Evolutionary conservation across 2,329 filamentous ascomycete species (phyloP), one percentile per base, ranked within the genome.

Genomic region (Diaporthe sp.): DNA sequence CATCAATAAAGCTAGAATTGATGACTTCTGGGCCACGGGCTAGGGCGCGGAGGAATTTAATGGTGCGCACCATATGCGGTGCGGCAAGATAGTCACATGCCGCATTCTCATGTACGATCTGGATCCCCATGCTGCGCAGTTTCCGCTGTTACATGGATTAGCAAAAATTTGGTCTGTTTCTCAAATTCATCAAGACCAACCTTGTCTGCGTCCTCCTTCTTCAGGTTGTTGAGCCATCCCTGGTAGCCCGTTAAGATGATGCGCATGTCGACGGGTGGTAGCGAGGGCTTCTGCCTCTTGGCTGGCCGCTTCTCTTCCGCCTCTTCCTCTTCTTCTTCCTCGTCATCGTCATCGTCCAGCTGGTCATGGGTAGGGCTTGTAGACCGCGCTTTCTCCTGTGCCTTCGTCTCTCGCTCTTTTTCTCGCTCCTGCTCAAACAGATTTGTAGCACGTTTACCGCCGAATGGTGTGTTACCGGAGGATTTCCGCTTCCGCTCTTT

Each of bases 31-130:
- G 95, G 0, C 94, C 95, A 75, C 92, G 92, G 25, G 97, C 95
- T 39, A 99, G 86, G 17, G 95, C 95, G 77, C 93, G 94, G 68
- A 98, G 92, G 82, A 99, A 99, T 82, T 99, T 99, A 82, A 95
- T 92, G 0, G 97, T 99, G 51, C 97, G 93, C 46, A 98, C 91
- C 77, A 98, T 92, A 57, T 92, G 90, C 0, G 96, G 97, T 4
- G 96, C 96, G 46, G 95, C 95, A 15, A 99, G 90, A 82, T 98
- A 94, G 79, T 96, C 94, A 82, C 95, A 97, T 59, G 91, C 89
- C 65, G 91, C 90, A 37, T 92, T 92, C 81, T 98, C 94, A 79
- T 93, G 89, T 6, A 95, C 93, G 31, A 98, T 91, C 78, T 92
- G 89, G 74, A 99, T 94, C 10, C 97, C 97, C 49, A 98, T 86